Conservation (phyloP, 257 asterid species). For the Solanum pinnatisectum region DNA sequence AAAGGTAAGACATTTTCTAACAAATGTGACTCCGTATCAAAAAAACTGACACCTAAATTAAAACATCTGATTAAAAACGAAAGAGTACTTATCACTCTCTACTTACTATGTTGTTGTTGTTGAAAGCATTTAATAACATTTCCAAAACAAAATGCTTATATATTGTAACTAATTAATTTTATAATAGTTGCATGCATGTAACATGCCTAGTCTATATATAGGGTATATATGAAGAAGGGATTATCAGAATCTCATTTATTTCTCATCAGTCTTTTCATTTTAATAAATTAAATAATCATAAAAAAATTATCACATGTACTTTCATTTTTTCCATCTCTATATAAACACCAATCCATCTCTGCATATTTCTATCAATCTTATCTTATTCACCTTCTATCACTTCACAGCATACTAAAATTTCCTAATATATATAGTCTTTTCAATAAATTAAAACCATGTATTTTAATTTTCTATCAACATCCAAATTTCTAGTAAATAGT, state of each 20-base stretch:
- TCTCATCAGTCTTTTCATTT: not conserved
- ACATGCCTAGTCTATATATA: not conserved
- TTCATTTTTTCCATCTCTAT: not conserved
- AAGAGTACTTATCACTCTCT: no score
- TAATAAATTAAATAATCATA: not conserved
- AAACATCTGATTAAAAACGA: no score
- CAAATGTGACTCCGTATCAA: fast-evolving
- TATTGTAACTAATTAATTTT: not conserved
- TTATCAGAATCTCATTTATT: not conserved
- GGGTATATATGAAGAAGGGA: not conserved
- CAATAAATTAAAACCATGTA: not conserved
- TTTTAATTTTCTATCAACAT: not conserved
- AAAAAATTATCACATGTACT: not conserved
- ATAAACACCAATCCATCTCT: conserved; percentile 16
- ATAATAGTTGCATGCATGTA: not conserved
- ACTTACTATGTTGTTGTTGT: not conserved
- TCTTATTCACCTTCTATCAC: not conserved
- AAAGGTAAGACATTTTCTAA: no score
- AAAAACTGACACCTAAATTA: no score
- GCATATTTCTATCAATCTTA: not conserved
- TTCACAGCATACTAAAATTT: not conserved
- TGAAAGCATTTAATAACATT: not conserved
- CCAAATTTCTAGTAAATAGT: not conserved
- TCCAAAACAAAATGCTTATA: not conserved
- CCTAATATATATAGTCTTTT: not conserved